Evolutionary conservation across 306 rosid species (phyloP), one percentile per base, ranked within the genome.

Genomic region (Mimosa pudica): DNA sequence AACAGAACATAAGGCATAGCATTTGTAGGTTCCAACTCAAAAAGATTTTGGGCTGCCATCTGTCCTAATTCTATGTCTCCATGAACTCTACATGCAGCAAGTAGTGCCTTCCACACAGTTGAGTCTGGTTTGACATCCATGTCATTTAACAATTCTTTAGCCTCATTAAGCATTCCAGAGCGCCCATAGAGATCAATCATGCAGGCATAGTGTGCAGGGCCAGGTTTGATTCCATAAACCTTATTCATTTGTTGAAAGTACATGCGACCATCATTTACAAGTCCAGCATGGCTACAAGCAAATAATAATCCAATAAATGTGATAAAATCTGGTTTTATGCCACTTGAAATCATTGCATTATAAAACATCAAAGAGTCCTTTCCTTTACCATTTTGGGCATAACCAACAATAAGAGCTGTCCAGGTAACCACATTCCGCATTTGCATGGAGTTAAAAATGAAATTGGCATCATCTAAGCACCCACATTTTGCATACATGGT

Each of bases 281-380:
- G 93, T 80, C 98, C 97, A 69, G 94, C 92, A 82, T 92, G 98
- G 89, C 98, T 94, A 61, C 96, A 94, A 81, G 97, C 98, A 89
- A 94, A 94, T 77, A 94, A 73, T 67, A 94, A 86, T 65, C 98
- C 98, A 57, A 92, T 89, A 70, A 94, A 94, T 20, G 97, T 92
- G 76, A 94, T 87, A 82, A 87, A 88, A 79, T 94, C 97, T 3
- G 98, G 98, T 78, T 85, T 81, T 78, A 80, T 87, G 70, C 90
- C 97, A 71, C 89, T 77, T 10, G 86, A 86, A 84, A 91, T 85
- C 97, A 94, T 92, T 47, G 84, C 86, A 72, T 91, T 80, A 54
- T 94, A 94, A 80, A 94, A 91, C 70, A 82, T 81, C 61, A 94
- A 58, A 30, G 97, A 91, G 55, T 91, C 92, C 85, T 77, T 89